These are phyloP conservation scores for Pyrenophora tritici-repentis DNA, from an alignment of 2,329 filamentous ascomycete genomes.

Conservation along the genomic window DNA sequence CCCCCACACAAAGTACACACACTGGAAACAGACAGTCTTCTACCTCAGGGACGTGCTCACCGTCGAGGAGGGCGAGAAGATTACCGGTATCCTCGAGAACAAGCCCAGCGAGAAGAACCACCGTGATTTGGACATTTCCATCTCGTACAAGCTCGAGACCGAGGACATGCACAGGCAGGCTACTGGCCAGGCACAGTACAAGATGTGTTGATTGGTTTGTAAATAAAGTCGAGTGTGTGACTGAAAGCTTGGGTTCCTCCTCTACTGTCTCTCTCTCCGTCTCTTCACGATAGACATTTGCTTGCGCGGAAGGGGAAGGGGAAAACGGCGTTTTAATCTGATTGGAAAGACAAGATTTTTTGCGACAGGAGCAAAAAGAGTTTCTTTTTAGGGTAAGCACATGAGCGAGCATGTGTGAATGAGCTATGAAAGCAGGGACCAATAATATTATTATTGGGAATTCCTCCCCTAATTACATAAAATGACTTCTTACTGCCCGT, in stretches of 20 bases:
- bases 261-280: neutral
- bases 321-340: slow-evolving; percentile 19
- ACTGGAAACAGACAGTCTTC: slow-evolving; percentile 99
- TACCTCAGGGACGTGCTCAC: slow-evolving; percentile 94
- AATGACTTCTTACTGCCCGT: no score
- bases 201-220: slow-evolving; percentile 56
- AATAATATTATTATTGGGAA: slow-evolving; percentile 37
- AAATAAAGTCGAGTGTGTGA: neutral
- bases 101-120: slow-evolving; percentile 93
- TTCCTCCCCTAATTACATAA: slow-evolving; percentile 39
- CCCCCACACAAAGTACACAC: slow-evolving; percentile 97
- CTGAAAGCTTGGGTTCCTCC: neutral
- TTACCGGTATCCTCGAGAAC: slow-evolving; percentile 75
- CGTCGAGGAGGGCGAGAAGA: slow-evolving; percentile 82
- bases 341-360: slow-evolving; percentile 6
- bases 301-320: slow-evolving; percentile 4
- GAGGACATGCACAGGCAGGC: slow-evolving; percentile 71
- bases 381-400: slow-evolving; percentile 33
- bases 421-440: slow-evolving; percentile 44
- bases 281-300: slow-evolving; percentile 19
- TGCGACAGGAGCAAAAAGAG: slow-evolving; percentile 22
- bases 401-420: slow-evolving; percentile 28
- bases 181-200: slow-evolving; percentile 77
- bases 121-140: slow-evolving; percentile 88
- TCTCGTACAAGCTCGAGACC: slow-evolving; percentile 81